Evolutionary conservation across 2,329 filamentous ascomycete genomes (phyloP).

Genomic region (Microcyclosporella mali): DNA sequence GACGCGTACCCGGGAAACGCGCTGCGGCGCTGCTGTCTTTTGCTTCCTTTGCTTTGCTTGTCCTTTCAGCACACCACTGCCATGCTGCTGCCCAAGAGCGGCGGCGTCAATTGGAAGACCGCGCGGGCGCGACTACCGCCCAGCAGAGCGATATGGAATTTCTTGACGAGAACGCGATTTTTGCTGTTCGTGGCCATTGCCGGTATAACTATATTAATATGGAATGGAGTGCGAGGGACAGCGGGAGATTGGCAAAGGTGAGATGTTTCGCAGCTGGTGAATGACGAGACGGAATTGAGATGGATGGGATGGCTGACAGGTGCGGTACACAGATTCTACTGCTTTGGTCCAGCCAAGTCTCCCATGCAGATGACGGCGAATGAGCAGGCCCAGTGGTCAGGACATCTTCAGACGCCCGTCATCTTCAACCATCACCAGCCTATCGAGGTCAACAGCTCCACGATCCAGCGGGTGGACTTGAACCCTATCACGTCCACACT

Average conservation of each 20-base stretch:
- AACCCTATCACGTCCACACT: conserved; percentile 77
- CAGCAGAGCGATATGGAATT: conserved; percentile 55
- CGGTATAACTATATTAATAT: conserved; percentile 72
- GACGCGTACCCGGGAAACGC: neutral
- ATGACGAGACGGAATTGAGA: neutral
- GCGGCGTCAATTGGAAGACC: conserved; percentile 87
- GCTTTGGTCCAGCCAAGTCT: conserved; percentile 91
- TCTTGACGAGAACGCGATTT: conserved; percentile 71
- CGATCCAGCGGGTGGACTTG: conserved; percentile 74
- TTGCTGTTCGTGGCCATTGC: conserved; percentile 65
- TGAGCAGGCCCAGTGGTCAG: conserved; percentile 83
- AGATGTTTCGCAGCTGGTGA: conserved; percentile 24
- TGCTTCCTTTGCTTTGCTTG: neutral
- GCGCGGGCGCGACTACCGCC: conserved; percentile 73
- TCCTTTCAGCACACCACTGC: neutral
- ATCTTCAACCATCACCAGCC: conserved; percentile 93
- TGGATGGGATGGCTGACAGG: conserved; percentile 22
- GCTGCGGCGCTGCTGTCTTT: neutral
- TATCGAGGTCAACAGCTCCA: conserved; percentile 72
- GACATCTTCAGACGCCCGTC: conserved; percentile 83
- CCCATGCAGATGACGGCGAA: conserved; percentile 92
- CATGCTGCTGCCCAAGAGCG: conserved; percentile 89
- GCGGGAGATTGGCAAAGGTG: conserved; percentile 90
- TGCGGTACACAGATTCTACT: conserved; percentile 68
- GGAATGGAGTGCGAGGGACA: conserved; percentile 74